Evolutionary conservation across 768 basidiomycete genomes (phyloP).

Genomic region (Naematelia encephala): DNA sequence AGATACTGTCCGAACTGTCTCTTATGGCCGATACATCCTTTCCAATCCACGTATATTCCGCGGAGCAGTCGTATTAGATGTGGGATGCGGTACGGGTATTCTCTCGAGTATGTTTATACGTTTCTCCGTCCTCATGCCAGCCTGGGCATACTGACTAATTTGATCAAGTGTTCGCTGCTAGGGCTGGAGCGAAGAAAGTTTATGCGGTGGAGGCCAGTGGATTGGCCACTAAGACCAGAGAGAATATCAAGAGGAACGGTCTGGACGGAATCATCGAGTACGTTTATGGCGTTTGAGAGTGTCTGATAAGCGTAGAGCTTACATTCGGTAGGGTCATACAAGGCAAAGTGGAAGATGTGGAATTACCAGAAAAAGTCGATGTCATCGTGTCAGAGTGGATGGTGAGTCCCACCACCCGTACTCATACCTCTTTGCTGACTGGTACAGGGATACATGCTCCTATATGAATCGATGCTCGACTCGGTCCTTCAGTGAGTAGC

Average conservation of each 20-base stretch:
- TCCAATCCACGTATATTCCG: conserved; percentile 75
- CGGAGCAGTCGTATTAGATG: conserved; percentile 84
- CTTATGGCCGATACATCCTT: conserved; percentile 87
- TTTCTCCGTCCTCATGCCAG: neutral
- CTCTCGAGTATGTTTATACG: conserved; percentile 54
- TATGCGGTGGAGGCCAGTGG: conserved; percentile 88
- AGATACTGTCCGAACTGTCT: conserved; percentile 87
- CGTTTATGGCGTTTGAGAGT: conserved; percentile 31
- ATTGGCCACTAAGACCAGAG: conserved; percentile 70
- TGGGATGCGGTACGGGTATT: conserved; percentile 94
- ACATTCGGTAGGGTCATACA: conserved; percentile 62
- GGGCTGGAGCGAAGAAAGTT: conserved; percentile 82
- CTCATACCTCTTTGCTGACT: conserved; percentile 3
- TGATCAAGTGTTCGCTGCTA: conserved; percentile 68
- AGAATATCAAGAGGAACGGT: conserved; percentile 71
- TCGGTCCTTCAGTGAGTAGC: conserved; percentile 65
- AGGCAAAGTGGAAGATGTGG: conserved; percentile 86
- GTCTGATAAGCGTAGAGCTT: neutral
- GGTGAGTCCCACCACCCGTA: conserved; percentile 55
- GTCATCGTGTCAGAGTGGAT: conserved; percentile 98
- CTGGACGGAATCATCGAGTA: conserved; percentile 68
- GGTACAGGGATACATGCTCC: conserved; percentile 53
- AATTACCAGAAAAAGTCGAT: conserved; percentile 76
- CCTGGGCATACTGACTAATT: no score
- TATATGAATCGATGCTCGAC: conserved; percentile 97